Evolutionary conservation across 257 asterid genomes (phyloP), one percentile per base, ranked within the genome.

Genomic region (Nicotiana otophora): DNA sequence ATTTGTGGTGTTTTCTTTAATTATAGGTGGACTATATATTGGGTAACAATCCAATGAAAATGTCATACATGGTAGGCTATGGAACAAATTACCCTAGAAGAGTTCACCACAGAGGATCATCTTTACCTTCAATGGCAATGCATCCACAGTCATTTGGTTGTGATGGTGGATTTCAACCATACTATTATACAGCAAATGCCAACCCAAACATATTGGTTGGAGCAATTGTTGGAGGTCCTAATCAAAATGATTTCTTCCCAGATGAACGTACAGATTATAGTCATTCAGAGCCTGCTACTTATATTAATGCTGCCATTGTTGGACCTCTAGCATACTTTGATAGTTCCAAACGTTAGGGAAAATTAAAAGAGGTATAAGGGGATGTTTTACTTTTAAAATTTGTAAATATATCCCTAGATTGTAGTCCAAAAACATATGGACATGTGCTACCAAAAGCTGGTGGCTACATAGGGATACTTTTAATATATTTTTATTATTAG

Each of bases 51-150:
- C 98, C 99, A 0, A 78, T 91, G 91, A 90, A 82, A 80, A 92
- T 90, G 94, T 95, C 99, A 0, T 95, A 90, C 87, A 95, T 95
- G 99, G 99, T 93, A 26, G 99, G 98, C 11, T 93, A 88, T 34
- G 97, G 99, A 0, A 3, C 78, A 7, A 87, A 88, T 10, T 95
- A 89, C 76, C 99, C 99, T 0, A 80, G 88, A 86, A 89, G 89
- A 81, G 82, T 93, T 77, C 98, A 95, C 87, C 99, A 95, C 83
- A 88, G 99, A 55, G 97, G 94, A 0, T 91, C 99, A 0, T 95
- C 99, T 31, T 31, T 95, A 64, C 98, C 99, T 16, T 91, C 99
- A 0, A 2, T 66, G 16, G 5, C 85, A 1, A 28, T 58, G 8
- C 94, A 89, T 63, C 97, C 93, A 10, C 88, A 88, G 19, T 82